These are phyloP conservation scores for Alternaria dauci DNA, from an alignment of 2,329 filamentous ascomycete species.

Conservation along the genomic window DNA sequence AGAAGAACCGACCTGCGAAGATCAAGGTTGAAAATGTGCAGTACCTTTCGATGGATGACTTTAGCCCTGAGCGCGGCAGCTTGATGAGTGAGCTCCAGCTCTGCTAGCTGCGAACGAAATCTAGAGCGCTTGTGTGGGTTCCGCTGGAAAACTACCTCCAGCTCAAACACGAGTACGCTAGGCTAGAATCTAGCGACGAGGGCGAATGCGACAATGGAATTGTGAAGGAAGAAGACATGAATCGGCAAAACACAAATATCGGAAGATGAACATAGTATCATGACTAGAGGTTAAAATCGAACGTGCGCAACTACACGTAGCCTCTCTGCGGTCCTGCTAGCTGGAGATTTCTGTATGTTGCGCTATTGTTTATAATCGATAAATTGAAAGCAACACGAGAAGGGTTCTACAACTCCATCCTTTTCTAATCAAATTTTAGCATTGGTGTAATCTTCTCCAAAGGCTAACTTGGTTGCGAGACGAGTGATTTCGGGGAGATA, in stretches of 20 bases:
- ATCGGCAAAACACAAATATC: conserved; percentile 11
- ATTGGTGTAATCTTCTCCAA: no score
- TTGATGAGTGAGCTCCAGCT: neutral
- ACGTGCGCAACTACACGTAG: neutral
- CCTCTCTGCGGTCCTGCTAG: neutral
- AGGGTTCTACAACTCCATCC: no score
- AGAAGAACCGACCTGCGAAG: neutral
- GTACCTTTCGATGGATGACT: neutral
- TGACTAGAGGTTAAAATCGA: neutral
- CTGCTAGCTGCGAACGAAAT: neutral
- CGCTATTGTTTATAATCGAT: neutral
- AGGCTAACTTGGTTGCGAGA: no score
- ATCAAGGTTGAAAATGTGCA: neutral
- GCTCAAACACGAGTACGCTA: neutral
- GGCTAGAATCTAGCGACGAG: conserved; percentile 1
- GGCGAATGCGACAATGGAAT: conserved; percentile 3
- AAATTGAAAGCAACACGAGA: no score
- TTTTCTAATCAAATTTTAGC: no score
- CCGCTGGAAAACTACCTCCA: neutral
- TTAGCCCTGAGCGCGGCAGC: neutral
- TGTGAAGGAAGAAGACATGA: conserved; percentile 9
- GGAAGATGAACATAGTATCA: conserved; percentile 4
- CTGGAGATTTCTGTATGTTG: neutral
- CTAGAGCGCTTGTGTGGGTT: neutral
- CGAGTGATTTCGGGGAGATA: no score